Evolutionary conservation across 805 yeast species (phyloP).

Genomic region (Nakazawaea peltata): DNA sequence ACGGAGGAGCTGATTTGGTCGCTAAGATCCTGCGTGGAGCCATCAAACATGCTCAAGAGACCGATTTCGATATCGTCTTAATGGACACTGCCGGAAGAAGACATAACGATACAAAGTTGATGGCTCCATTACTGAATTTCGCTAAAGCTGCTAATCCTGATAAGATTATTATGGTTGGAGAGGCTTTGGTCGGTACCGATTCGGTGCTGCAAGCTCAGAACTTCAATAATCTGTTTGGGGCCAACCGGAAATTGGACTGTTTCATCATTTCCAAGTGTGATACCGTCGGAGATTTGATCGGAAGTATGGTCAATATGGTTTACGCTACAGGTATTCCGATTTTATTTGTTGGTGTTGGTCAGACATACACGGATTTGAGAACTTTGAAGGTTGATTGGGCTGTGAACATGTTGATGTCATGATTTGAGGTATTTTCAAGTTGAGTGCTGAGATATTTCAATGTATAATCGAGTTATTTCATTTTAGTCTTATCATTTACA

Average conservation of each 20-base stretch:
- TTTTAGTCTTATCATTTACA: no score
- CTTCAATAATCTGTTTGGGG: constrained; percentile 90
- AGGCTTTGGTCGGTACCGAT: constrained; percentile 95
- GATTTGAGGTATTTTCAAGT: no score
- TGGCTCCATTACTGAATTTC: constrained; percentile 93
- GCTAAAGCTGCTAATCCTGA: constrained; percentile 95
- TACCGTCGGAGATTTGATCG: constrained; percentile 94
- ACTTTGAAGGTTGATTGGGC: constrained; percentile 90
- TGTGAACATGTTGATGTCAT: constrained; percentile 73
- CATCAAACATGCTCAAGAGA: constrained; percentile 63
- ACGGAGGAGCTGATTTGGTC: constrained; percentile 92
- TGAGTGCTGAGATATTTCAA: constrained; percentile 12
- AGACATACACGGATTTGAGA: constrained; percentile 89
- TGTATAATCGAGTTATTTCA: background rate
- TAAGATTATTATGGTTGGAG: constrained; percentile 97
- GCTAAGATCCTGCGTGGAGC: constrained; percentile 91
- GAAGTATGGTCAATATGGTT: constrained; percentile 96
- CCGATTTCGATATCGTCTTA: constrained; percentile 74
- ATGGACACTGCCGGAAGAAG: constrained; percentile 98
- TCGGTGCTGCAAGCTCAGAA: constrained; percentile 93
- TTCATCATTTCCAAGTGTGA: constrained; percentile 93
- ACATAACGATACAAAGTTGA: constrained; percentile 86
- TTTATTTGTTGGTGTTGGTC: constrained; percentile 93
- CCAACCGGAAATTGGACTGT: constrained; percentile 71
- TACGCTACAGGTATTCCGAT: constrained; percentile 94